Evolutionary conservation across 495 filamentous ascomycete species (phyloP).

Genomic region (Daldinia caldariorum): DNA sequence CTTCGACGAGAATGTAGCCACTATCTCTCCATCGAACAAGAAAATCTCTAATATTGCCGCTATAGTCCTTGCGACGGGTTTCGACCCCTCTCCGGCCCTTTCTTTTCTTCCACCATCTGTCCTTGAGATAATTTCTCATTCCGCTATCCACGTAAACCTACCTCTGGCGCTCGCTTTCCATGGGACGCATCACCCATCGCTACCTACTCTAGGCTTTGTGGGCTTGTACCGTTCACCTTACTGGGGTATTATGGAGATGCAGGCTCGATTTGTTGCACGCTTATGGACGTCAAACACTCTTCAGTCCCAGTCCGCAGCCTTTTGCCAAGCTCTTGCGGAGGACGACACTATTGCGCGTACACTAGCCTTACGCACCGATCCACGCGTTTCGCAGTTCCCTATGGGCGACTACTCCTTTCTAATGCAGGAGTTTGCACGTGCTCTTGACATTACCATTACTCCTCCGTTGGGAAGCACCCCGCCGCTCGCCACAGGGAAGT

Average conservation of each 20-base stretch:
- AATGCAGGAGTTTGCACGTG: slow-evolving; percentile 73
- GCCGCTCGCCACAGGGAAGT: slow-evolving; percentile 46
- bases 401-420: slow-evolving; percentile 84
- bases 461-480: slow-evolving; percentile 43
- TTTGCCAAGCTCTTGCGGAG: slow-evolving; percentile 46
- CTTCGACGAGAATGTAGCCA: slow-evolving; percentile 48
- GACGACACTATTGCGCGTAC: slow-evolving; percentile 58
- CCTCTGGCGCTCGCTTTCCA: slow-evolving; percentile 76
- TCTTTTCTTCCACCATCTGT: slow-evolving; percentile 67
- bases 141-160: slow-evolving; percentile 63
- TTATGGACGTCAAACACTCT: slow-evolving; percentile 50
- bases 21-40: slow-evolving; percentile 48
- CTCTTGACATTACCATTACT: slow-evolving; percentile 57
- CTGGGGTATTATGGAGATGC: slow-evolving; percentile 90
- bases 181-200: slow-evolving; percentile 65
- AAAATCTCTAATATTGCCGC: slow-evolving; percentile 67
- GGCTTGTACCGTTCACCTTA: slow-evolving; percentile 88
- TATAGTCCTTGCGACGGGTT: slow-evolving; percentile 82
- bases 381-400: slow-evolving; percentile 71
- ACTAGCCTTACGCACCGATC: slow-evolving; percentile 54
- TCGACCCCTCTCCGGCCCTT: slow-evolving; percentile 68
- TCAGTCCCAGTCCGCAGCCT: slow-evolving; percentile 26
- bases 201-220: slow-evolving; percentile 79
- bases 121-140: slow-evolving; percentile 65
- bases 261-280: slow-evolving; percentile 71